Evolutionary conservation across 2,329 filamentous ascomycete genomes (phyloP).

Genomic region (Chaetomiaceae sp.): DNA sequence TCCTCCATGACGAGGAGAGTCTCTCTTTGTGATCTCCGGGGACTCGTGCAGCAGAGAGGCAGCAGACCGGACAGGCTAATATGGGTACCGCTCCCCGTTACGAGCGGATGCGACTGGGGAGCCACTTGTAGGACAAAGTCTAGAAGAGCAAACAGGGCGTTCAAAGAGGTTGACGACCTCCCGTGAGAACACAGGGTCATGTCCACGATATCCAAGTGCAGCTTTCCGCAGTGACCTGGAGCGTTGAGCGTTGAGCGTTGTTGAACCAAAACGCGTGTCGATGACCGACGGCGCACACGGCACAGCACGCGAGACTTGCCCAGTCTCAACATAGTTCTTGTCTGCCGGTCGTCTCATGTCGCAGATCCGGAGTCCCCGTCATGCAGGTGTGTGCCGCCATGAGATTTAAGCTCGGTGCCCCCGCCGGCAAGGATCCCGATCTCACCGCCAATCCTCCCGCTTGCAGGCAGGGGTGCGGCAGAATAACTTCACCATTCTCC

Average conservation of each 20-base stretch:
- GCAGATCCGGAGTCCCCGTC: not conserved
- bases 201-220: no score
- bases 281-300: not conserved
- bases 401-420: conserved; percentile 1
- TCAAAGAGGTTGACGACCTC: no score
- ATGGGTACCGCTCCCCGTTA: not conserved
- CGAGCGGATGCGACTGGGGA: not conserved
- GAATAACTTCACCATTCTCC: not conserved
- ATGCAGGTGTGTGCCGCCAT: conserved; percentile 1
- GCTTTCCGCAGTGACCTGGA: no score
- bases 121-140: not conserved
- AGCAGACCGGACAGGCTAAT: conserved; percentile 1
- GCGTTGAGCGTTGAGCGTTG: no score
- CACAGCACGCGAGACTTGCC: not conserved
- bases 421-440: not conserved
- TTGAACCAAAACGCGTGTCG: not conserved
- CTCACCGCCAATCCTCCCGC: conserved; percentile 1
- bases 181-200: no score
- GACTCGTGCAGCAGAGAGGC: not conserved
- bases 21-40: conserved; percentile 6
- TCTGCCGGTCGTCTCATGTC: not conserved
- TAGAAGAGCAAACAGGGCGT: no score
- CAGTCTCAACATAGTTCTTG: no score
- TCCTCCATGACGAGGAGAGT: no score
- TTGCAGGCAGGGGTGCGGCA: conserved; percentile 4